Evolutionary conservation across 2,329 filamentous ascomycete species (phyloP).

Genomic region (Ophiocordyceps sinensis): DNA sequence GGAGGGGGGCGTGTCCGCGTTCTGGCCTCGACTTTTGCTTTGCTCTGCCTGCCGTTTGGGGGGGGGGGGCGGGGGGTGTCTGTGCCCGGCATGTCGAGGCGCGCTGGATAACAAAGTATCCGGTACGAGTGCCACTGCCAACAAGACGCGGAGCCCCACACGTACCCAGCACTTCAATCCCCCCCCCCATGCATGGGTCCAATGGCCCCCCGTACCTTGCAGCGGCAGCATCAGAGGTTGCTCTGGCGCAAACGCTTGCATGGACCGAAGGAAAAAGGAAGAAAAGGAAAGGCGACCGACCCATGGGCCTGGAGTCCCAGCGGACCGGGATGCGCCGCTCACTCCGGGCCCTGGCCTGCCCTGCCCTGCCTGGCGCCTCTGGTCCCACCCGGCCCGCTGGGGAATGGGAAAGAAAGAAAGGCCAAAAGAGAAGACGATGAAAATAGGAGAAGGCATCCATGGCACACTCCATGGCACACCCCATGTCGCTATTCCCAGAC

Average conservation of each 20-base stretch:
- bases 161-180: background rate
- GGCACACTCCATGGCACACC: background rate
- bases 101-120: background rate
- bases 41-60: background rate
- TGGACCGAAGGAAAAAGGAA: background rate
- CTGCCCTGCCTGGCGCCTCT: too few species aligned
- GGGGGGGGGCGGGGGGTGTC: background rate
- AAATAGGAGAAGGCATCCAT: background rate
- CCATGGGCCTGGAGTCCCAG: constrained; percentile 3
- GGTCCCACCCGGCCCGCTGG: constrained; percentile 1
- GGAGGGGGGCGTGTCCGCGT: background rate
- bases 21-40: background rate
- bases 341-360: background rate
- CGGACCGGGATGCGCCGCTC: constrained; percentile 3
- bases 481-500: background rate
- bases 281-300: constrained; percentile 1
- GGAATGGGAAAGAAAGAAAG: constrained; percentile 1
- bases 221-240: too few species aligned
- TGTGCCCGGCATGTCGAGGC: background rate
- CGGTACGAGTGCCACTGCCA: too few species aligned
- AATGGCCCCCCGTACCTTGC: background rate
- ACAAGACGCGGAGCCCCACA: background rate
- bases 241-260: background rate
- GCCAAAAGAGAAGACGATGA: background rate
- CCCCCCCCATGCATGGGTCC: background rate